Evolutionary conservation across 2,329 filamentous ascomycete species (phyloP).

Genomic region (Coniochaeta ligniaria): DNA sequence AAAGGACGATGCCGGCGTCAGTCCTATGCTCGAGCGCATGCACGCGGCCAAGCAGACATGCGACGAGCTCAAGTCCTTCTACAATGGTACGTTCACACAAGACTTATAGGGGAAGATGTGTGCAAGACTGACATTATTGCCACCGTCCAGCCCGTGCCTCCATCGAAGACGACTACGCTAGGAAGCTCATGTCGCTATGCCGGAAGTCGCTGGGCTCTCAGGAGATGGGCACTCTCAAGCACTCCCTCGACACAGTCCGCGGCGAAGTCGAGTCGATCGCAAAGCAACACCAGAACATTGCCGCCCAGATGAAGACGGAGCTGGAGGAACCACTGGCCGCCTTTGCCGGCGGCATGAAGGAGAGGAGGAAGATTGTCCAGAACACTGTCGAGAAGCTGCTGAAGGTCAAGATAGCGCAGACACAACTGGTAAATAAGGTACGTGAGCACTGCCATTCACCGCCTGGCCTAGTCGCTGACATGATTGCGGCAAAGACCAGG

Average conservation of each 20-base stretch:
- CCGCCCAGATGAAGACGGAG: conserved; percentile 91
- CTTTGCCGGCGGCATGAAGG: conserved; percentile 92
- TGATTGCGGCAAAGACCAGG: conserved; percentile 52
- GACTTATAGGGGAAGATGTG: neutral
- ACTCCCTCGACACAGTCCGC: conserved; percentile 80
- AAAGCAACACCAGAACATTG: conserved; percentile 86
- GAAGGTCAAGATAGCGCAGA: conserved; percentile 90
- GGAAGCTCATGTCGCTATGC: conserved; percentile 78
- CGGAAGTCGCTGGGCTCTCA: conserved; percentile 85
- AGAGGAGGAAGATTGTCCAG: conserved; percentile 93
- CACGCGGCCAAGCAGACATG: conserved; percentile 87
- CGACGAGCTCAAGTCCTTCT: conserved; percentile 90
- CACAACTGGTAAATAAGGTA: conserved; percentile 84
- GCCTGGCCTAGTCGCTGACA: conserved; percentile 7
- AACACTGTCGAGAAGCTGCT: conserved; percentile 88
- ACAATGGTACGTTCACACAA: conserved; percentile 50
- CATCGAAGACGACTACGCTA: conserved; percentile 93
- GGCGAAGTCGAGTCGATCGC: conserved; percentile 89
- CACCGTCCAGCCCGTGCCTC: conserved; percentile 65
- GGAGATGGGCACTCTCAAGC: conserved; percentile 75
- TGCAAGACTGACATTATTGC: neutral
- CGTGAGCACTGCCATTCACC: conserved; percentile 12
- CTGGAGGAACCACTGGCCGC: conserved; percentile 88
- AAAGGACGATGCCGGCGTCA: conserved; percentile 94
- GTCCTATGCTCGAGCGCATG: conserved; percentile 89